phyloP scores from a whole-genome alignment of 2,329 filamentous ascomycete genomes.

The Aureobasidium sp. region DNA sequence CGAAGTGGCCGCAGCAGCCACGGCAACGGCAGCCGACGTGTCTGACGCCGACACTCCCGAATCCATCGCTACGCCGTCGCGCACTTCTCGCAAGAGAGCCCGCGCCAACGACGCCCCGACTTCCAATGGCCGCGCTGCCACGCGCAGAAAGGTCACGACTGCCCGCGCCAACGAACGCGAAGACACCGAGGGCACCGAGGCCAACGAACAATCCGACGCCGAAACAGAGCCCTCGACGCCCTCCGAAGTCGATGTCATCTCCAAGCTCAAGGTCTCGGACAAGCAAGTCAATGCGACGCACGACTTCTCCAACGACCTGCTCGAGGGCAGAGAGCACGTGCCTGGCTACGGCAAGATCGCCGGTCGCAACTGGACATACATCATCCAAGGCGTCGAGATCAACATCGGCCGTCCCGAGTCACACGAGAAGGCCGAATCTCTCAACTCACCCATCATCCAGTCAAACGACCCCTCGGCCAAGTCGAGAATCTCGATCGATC shows the following conservation, averaged over 20 bases:
- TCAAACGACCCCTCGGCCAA: slow-evolving; percentile 26
- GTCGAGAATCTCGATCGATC: slow-evolving; percentile 68
- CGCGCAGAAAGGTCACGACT: slow-evolving; percentile 27
- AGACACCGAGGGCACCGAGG: slow-evolving; percentile 31
- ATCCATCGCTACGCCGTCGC: slow-evolving; percentile 39
- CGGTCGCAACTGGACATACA: slow-evolving; percentile 76
- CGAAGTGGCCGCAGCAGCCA: slow-evolving; percentile 12
- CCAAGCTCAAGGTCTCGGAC: slow-evolving; percentile 34
- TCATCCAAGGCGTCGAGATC: slow-evolving; percentile 64
- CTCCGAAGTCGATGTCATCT: slow-evolving; percentile 35
- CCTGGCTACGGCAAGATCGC: slow-evolving; percentile 73
- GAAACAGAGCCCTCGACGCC: slow-evolving; percentile 29
- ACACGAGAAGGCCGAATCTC: slow-evolving; percentile 22
- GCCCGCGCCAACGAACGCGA: slow-evolving; percentile 23
- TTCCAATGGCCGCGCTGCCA: slow-evolving; percentile 17
- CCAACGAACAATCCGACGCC: slow-evolving; percentile 29
- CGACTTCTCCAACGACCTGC: slow-evolving; percentile 46
- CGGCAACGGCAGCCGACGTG: slow-evolving; percentile 18
- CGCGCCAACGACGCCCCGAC: slow-evolving; percentile 25
- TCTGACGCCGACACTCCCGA: slow-evolving; percentile 37
- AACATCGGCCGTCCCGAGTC: slow-evolving; percentile 60
- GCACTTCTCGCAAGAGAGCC: slow-evolving; percentile 37
- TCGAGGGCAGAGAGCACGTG: slow-evolving; percentile 37
- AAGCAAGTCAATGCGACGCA: slow-evolving; percentile 48
- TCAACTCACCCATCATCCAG: slow-evolving; percentile 17